phyloP scores from a whole-genome alignment of 2,329 filamentous ascomycete species.

The Sporothrix phasma region DNA sequence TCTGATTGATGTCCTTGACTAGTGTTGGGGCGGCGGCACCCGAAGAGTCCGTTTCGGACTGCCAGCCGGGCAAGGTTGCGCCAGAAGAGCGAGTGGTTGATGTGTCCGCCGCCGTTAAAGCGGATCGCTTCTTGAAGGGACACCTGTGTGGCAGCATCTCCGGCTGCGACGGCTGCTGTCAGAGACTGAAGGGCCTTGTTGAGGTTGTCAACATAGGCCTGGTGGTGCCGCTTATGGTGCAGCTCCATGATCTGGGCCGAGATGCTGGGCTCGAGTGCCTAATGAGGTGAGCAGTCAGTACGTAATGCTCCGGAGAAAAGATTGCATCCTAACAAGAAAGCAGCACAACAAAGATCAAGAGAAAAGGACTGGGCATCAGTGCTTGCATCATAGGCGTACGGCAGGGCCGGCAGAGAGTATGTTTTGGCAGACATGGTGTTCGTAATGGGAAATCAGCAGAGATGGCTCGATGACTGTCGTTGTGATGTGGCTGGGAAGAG shows the following conservation, averaged over 20 bases:
- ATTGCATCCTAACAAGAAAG: neutral
- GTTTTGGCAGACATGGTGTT: conserved; percentile 14
- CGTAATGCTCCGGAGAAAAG: too few relatives aligned
- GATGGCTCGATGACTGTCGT: too few relatives aligned
- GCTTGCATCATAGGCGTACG: conserved; percentile 27
- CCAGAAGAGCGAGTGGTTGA: conserved; percentile 61
- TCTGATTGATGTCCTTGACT: conserved; percentile 47
- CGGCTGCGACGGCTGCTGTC: conserved; percentile 42
- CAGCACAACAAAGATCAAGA: neutral
- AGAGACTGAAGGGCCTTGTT: conserved; percentile 70
- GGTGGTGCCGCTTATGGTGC: conserved; percentile 89
- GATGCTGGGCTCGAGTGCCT: conserved; percentile 55
- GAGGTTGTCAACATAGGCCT: conserved; percentile 84
- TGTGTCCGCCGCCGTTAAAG: conserved; percentile 58
- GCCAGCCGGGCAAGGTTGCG: conserved; percentile 57
- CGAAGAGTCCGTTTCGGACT: conserved; percentile 43
- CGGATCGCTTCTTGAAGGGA: conserved; percentile 53
- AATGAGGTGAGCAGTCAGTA: neutral
- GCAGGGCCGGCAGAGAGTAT: conserved; percentile 25
- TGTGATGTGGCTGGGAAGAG: neutral
- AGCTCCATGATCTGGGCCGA: conserved; percentile 93
- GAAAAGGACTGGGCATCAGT: conserved; percentile 28
- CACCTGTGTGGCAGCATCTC: conserved; percentile 50
- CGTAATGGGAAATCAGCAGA: neutral
- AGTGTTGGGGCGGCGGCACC: conserved; percentile 32